Base-by-base conservation (phyloP, 148 eudicot species). In the Silene uniflora region DNA sequence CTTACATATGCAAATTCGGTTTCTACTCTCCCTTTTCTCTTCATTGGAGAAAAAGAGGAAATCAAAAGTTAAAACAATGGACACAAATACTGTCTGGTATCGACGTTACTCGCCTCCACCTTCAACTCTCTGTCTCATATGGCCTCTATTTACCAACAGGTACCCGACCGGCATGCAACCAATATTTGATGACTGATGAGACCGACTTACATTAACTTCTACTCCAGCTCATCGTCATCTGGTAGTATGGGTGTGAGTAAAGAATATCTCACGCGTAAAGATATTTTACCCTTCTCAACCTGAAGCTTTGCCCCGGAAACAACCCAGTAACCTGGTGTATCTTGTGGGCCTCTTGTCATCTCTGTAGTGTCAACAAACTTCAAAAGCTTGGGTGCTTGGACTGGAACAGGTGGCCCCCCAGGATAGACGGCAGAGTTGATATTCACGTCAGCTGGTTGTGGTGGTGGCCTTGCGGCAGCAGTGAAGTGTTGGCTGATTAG, bases 341-440 rank as follows among this genome's bases (percentile, higher is more conserved):
- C 98, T 83, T 96, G 98, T n/a, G 99, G 99, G 7, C 99, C 99
- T 69, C 99, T 76, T 0, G 89, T 78, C 99, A 96, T 96, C 77
- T 96, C 99, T 0, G 99, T 89, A 8, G 90, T 89, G 77, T 96
- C 99, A 6, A 96, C 94, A 72, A 92, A 92, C 74, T 83, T 96
- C 83, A 96, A 71, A 0, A 91, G 88, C 78, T 89, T 96, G 0
- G 93, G 91, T 10, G 97, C 89, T 81, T 91, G 99, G 62, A 79
- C 86, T 0, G 99, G 99, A 24, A 87, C 90, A 0, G 99, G 99
- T 3, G 99, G 99, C 12, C 99, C 99, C 18, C 99, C 98, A 13
- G 99, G 99, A 73, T 96, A 96, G 66, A 96, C 86, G 52, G 98
- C 99, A 4, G 99, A 96, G 84, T 96, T 96, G 39, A 96, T 89